Base-by-base conservation (phyloP, 768 basidiomycete species). In the Boletus fagicola region DNA sequence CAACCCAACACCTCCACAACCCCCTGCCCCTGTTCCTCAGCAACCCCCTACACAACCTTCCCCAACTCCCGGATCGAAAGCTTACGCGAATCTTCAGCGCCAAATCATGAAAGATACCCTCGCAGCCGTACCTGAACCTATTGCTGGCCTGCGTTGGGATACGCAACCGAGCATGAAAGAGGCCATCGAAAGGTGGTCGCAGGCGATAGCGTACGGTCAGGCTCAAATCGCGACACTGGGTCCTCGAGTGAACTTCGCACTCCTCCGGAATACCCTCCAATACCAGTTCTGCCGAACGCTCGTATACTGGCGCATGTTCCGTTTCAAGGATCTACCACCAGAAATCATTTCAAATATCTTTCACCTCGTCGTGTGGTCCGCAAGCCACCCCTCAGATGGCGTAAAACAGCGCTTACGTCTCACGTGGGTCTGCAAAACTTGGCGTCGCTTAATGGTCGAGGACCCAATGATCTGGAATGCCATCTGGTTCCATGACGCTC, bases 281-380 rank as follows among this genome's bases (percentile, higher is more conserved):
- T 30, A 51, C n/a, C 62, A 59, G 53, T 63, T 57, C 57, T 59
- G 59, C 16, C 61, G 60, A 26, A 51, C 62, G 30, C 46, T 75
- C 60, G 54, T 72, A 3, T 68, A 70, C 49, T 79, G 75, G 72
- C 68, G 69, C 38, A 72, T 74, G 35, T 87, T 88, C 68, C 80
- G 80, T 44, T 72, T 89, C 59, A 81, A 80, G 69, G 77, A 83
- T 35, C 77, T 90, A 4, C 89, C 88, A 3, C 68, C 75, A 31
- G 89, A 91, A 67, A 83, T 90, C 54, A 72, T 90, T 57, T 72
- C 70, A 71, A 78, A 82, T 57, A 86, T 91, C 61, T 81, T 90
- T 62, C 85, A 82, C 57, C 75, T 74, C 62, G 78, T 83, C 38
- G 77, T 76, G 40, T 87, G 83, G 86, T 78, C 81, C n/a, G 64